Evolutionary conservation across 805 yeast genomes (phyloP).

Genomic region (Cyberlindnera petersonii): DNA sequence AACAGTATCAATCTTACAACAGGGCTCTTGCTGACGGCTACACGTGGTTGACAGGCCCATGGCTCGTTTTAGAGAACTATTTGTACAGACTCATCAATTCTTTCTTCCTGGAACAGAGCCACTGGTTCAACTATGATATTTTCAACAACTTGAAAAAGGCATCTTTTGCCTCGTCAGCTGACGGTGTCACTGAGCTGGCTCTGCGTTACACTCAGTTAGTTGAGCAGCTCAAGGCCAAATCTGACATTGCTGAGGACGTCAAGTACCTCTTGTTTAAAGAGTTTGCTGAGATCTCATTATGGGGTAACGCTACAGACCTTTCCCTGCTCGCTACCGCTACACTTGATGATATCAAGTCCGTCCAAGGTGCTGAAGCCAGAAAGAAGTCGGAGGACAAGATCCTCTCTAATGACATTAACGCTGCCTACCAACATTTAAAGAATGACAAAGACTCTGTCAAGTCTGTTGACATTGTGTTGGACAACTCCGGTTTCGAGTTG

Average conservation of each 20-base stretch:
- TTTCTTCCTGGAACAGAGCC: constrained; percentile 35
- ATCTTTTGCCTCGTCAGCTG: constrained; percentile 69
- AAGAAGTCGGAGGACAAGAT: constrained; percentile 77
- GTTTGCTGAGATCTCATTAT: constrained; percentile 79
- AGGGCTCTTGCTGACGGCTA: constrained; percentile 38
- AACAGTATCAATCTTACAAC: constrained; percentile 57
- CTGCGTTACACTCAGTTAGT: constrained; percentile 48
- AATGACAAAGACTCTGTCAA: constrained; percentile 17
- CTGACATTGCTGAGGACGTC: constrained; percentile 35
- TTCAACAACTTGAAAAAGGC: constrained; percentile 66
- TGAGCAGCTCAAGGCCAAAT: constrained; percentile 21
- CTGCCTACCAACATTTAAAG: constrained; percentile 55
- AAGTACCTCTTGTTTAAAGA: constrained; percentile 67
- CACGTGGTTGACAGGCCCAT: constrained; percentile 83
- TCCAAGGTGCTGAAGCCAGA: constrained; percentile 88
- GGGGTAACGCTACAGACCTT: constrained; percentile 98
- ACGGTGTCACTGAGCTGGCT: constrained; percentile 81
- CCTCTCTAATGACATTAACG: constrained; percentile 65
- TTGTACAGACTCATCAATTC: constrained; percentile 64
- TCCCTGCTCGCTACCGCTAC: constrained; percentile 87
- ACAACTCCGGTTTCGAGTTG: constrained; percentile 93
- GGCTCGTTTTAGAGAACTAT: constrained; percentile 86
- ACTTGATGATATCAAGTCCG: constrained; percentile 81
- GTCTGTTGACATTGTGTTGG: constrained; percentile 79
- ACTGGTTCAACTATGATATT: constrained; percentile 59